These are phyloP conservation scores for Dianthus caryophyllus DNA, from an alignment of 148 eudicot genomes.

Conservation along the genomic window DNA sequence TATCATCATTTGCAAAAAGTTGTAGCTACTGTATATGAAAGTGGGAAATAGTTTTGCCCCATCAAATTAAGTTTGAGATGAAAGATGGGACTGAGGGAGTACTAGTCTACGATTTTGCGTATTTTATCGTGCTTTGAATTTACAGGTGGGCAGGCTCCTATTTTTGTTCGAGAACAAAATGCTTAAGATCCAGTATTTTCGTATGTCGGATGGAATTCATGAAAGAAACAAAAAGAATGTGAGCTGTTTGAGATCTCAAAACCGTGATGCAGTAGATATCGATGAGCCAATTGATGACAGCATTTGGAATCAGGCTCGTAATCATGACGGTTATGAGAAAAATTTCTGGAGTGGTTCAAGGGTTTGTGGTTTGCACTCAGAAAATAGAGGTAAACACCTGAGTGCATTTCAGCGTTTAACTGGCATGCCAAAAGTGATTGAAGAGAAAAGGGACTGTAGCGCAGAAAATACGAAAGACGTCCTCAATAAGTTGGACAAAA, in stretches of 20 bases:
- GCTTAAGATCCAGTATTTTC: conserved; percentile 1
- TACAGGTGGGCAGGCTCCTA: conserved; percentile 26
- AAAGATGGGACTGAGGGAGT: too few relatives aligned
- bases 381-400: neutral
- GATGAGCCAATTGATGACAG: neutral
- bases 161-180: conserved; percentile 8
- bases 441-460: neutral
- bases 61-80: too few relatives aligned
- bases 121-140: neutral
- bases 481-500: conserved; percentile 7
- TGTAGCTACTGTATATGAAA: too few relatives aligned
- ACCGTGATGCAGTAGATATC: neutral
- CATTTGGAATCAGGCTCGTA: neutral
- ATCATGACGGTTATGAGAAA: neutral
- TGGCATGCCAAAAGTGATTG: neutral
- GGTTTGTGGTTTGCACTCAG: conserved; percentile 1
- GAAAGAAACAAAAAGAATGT: neutral
- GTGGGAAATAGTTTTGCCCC: too few relatives aligned
- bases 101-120: neutral
- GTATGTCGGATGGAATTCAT: neutral
- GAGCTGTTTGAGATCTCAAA: neutral
- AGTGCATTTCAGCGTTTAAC: conserved; percentile 21
- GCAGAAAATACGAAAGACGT: neutral
- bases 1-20: too few relatives aligned
- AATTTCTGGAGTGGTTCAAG: neutral